Evolutionary conservation across 2,329 filamentous ascomycete genomes (phyloP).

Genomic region (Colletotrichum spinosum): DNA sequence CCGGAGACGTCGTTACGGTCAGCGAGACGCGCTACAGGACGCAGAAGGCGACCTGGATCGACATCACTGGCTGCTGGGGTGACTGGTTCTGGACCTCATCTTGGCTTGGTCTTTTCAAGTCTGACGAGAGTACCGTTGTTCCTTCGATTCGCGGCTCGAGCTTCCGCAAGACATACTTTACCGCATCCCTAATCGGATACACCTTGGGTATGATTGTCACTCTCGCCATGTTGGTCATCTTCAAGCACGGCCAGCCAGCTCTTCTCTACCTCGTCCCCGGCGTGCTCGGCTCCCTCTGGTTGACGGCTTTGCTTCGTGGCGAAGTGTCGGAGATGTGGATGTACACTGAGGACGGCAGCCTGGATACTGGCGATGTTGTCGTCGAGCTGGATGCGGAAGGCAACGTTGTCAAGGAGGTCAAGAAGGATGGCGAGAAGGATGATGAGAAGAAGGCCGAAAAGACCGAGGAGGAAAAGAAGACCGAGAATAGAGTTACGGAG

Average conservation of each 20-base stretch:
- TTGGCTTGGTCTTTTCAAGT: conserved; percentile 39
- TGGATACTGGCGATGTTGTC: conserved; percentile 66
- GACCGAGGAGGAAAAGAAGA: conserved; percentile 40
- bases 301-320: conserved; percentile 76
- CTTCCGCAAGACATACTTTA: conserved; percentile 90
- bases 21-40: conserved; percentile 54
- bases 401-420: conserved; percentile 55
- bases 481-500: conserved; percentile 26
- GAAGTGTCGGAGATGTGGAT: conserved; percentile 82
- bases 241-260: conserved; percentile 87
- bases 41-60: conserved; percentile 59
- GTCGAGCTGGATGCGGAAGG: conserved; percentile 66
- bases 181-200: conserved; percentile 82
- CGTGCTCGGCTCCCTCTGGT: conserved; percentile 80
- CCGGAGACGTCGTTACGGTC: conserved; percentile 48
- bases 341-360: conserved; percentile 79
- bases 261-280: conserved; percentile 92
- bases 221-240: conserved; percentile 80
- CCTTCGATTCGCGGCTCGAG: conserved; percentile 53
- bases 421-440: conserved; percentile 52
- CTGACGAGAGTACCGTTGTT: conserved; percentile 40
- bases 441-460: conserved; percentile 48
- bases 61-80: conserved; percentile 81
- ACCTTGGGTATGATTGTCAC: conserved; percentile 81
- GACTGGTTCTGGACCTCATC: conserved; percentile 81